These are phyloP conservation scores for Suillus paluster DNA, from an alignment of 768 basidiomycete genomes.

Conservation along the genomic window DNA sequence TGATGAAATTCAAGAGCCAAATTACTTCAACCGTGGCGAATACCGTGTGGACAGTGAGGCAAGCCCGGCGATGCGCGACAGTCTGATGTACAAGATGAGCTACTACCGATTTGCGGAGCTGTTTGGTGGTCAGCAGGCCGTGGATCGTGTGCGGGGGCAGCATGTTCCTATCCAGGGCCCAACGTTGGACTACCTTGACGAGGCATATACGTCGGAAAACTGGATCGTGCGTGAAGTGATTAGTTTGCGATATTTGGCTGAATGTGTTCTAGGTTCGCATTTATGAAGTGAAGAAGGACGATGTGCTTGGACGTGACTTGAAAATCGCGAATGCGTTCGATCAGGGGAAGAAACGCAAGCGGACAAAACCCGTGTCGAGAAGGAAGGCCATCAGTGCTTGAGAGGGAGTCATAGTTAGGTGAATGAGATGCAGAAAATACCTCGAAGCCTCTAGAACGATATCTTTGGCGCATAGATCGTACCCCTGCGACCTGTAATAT, in stretches of 20 bases:
- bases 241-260: constrained; percentile 3
- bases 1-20: constrained; percentile 93
- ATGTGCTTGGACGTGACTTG: constrained; percentile 86
- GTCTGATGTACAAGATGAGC: constrained; percentile 99
- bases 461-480: neutral
- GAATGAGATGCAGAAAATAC: neutral
- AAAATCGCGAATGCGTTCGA: constrained; percentile 87
- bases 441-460: neutral
- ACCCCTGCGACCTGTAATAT: neutral
- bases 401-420: constrained; percentile 5
- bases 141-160: constrained; percentile 92
- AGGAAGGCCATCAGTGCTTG: constrained; percentile 48
- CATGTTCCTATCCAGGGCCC: constrained; percentile 76
- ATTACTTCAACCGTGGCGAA: constrained; percentile 95
- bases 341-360: constrained; percentile 89
- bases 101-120: constrained; percentile 95
- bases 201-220: constrained; percentile 99
- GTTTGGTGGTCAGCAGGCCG: constrained; percentile 73
- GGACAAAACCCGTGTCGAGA: constrained; percentile 66
- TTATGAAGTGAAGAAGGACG: constrained; percentile 94
- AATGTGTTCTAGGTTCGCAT: constrained; percentile 70
- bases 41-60: constrained; percentile 91
- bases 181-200: constrained; percentile 89
- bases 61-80: constrained; percentile 87
- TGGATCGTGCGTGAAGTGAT: constrained; percentile 79